These are phyloP conservation scores for Pseudopithomyces chartarum DNA, from an alignment of 2,329 filamentous ascomycete species.

Conservation along the genomic window DNA sequence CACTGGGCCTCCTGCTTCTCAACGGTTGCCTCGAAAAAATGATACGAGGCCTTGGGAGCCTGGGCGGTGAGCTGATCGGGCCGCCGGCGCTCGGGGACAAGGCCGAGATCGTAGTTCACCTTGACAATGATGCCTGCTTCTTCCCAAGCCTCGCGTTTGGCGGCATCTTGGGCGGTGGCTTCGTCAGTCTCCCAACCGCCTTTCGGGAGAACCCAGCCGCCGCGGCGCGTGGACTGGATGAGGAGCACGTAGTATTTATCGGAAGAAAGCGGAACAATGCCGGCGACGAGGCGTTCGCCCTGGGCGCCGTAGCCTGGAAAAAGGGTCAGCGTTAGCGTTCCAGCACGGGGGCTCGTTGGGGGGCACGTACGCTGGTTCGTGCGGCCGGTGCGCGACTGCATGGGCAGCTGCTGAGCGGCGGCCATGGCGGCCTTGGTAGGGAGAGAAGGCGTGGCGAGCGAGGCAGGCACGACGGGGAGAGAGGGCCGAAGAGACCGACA, in stretches of 20 bases:
- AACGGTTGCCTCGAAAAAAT: conserved; percentile 88
- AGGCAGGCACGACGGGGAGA: conserved; percentile 12
- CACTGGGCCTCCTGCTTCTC: conserved; percentile 82
- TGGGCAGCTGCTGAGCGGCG: conserved; percentile 50
- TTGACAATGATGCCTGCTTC: conserved; percentile 90
- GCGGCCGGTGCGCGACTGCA: conserved; percentile 74
- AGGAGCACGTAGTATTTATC: conserved; percentile 89
- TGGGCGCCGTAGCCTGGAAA: conserved; percentile 82
- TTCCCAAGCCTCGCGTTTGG: conserved; percentile 92
- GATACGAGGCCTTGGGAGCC: conserved; percentile 76
- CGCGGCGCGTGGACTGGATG: conserved; percentile 88
- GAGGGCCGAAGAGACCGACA: conserved; percentile 21
- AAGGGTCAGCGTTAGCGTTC: conserved; percentile 13
- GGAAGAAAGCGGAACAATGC: conserved; percentile 84
- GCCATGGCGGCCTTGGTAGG: conserved; percentile 45
- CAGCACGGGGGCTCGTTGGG: background rate
- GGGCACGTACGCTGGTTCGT: conserved; percentile 77
- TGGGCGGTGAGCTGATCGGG: conserved; percentile 56
- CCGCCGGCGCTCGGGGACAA: conserved; percentile 79
- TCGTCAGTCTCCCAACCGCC: conserved; percentile 98
- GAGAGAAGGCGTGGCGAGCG: conserved; percentile 11
- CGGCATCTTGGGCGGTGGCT: conserved; percentile 80
- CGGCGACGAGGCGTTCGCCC: conserved; percentile 93
- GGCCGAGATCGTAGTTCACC: conserved; percentile 82
- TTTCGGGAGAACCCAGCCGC: conserved; percentile 96